Percentiles rank a stretch among this genome's conserved stretches.
These are phyloP conservation scores for Arabidopsis arenosa DNA, from an alignment of 345 rosid genomes.

Conservation along the genomic window DNA sequence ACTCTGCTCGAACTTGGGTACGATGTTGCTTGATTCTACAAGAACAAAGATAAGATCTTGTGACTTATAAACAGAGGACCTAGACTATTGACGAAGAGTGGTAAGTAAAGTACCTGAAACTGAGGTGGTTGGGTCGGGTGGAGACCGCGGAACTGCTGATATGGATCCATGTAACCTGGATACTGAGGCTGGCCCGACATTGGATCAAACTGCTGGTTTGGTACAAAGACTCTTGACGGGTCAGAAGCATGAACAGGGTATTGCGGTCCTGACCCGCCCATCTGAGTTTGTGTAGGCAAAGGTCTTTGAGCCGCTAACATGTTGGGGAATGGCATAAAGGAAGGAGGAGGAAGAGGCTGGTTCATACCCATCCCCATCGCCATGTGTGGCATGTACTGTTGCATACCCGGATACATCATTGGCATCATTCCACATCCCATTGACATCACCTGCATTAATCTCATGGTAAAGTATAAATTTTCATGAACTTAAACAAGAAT, in stretches of 20 bases:
- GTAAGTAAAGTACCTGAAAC: slow-evolving; percentile 55
- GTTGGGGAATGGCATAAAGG: slow-evolving; percentile 78
- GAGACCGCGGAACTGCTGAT: slow-evolving; percentile 65
- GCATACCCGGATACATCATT: slow-evolving; percentile 75
- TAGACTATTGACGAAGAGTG: not conserved
- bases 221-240: slow-evolving; percentile 57
- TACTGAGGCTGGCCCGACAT: slow-evolving; percentile 50
- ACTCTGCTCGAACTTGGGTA: slow-evolving; percentile 67
- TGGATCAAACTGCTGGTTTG: slow-evolving; percentile 54
- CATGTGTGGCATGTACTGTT: slow-evolving; percentile 65
- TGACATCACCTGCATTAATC: slow-evolving; percentile 74
- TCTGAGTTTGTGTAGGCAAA: slow-evolving; percentile 59
- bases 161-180: slow-evolving; percentile 63
- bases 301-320: slow-evolving; percentile 59
- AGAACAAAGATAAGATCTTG: not conserved
- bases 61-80: not conserved
- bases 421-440: slow-evolving; percentile 86
- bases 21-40: slow-evolving; percentile 59
- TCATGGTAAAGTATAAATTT: not conserved
- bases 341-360: slow-evolving; percentile 47
- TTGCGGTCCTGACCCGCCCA: slow-evolving; percentile 57
- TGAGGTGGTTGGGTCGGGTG: slow-evolving; percentile 61
- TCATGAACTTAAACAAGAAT: not conserved
- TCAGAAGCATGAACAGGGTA: slow-evolving; percentile 66
- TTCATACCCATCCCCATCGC: slow-evolving; percentile 70